These are phyloP conservation scores for Pterocarpus macrocarpus DNA, from an alignment of 306 rosid species.

Conservation along the genomic window DNA sequence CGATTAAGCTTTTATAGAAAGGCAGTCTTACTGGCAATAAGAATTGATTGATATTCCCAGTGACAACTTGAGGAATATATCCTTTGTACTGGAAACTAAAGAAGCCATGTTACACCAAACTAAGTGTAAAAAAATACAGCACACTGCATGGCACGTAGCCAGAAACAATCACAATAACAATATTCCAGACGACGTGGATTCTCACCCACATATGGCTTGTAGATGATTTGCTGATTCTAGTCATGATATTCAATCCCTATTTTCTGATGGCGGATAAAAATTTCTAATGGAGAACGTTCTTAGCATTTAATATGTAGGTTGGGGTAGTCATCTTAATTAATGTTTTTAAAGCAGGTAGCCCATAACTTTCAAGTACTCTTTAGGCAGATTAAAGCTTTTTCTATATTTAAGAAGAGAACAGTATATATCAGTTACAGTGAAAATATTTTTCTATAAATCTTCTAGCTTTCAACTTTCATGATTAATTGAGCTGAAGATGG, in stretches of 20 bases:
- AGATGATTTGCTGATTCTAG: slow-evolving; percentile 25
- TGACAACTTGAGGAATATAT: slow-evolving; percentile 48
- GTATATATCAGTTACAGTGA: too few species aligned
- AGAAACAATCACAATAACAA: slow-evolving; percentile 6
- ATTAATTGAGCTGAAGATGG: too few species aligned
- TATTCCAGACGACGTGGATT: neutral
- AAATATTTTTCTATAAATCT: too few species aligned
- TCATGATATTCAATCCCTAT: neutral
- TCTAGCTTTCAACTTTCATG: too few species aligned
- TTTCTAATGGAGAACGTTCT: neutral
- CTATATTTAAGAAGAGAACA: neutral
- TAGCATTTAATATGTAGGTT: neutral
- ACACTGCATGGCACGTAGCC: slow-evolving; percentile 14
- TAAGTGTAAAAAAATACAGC: neutral
- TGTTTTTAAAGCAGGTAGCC: too few species aligned
- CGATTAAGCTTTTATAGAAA: slow-evolving; percentile 40
- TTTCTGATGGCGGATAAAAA: neutral
- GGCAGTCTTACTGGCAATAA: neutral
- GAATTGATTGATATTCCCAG: slow-evolving; percentile 48
- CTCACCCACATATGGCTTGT: neutral
- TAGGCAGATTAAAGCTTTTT: neutral
- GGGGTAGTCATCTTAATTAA: too few species aligned
- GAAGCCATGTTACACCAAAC: slow-evolving; percentile 27
- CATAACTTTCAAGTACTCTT: too few species aligned
- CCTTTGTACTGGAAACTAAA: slow-evolving; percentile 52